Conservation (phyloP, 2,329 filamentous ascomycete genomes). For the Verticillium isaacii region DNA sequence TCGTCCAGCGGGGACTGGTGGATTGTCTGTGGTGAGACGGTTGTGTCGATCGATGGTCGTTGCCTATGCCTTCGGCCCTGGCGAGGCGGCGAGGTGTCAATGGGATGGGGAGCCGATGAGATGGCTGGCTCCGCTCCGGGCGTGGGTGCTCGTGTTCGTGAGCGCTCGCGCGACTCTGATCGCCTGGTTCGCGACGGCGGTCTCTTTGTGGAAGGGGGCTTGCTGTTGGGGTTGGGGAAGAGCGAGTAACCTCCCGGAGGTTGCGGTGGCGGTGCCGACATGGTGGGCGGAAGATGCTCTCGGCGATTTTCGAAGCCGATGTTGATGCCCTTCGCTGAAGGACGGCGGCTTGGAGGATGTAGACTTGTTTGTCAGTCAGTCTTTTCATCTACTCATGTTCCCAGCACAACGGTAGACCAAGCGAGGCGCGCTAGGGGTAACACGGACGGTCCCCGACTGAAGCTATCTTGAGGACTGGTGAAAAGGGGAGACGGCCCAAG, state of each 20-base stretch:
- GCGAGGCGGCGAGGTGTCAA: slow-evolving; percentile 14
- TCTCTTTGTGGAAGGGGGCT: slow-evolving; percentile 35
- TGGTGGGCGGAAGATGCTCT: slow-evolving; percentile 12
- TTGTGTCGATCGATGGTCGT: slow-evolving; percentile 24
- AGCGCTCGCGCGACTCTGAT: slow-evolving; percentile 28
- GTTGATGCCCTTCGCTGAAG: slow-evolving; percentile 2
- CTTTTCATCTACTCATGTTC: slow-evolving; percentile 1
- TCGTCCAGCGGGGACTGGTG: slow-evolving; percentile 18
- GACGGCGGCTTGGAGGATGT: not conserved
- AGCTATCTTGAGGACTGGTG: not conserved
- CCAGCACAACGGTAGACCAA: slow-evolving; percentile 1
- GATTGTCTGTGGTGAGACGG: slow-evolving; percentile 10
- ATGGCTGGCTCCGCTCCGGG: slow-evolving; percentile 25
- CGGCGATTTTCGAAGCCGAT: not conserved
- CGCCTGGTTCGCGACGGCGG: slow-evolving; percentile 33
- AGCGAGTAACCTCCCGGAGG: slow-evolving; percentile 49
- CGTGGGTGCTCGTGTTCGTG: slow-evolving; percentile 23
- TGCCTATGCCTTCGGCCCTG: slow-evolving; percentile 18
- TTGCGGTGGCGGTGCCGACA: slow-evolving; percentile 29
- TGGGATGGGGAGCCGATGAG: slow-evolving; percentile 19
- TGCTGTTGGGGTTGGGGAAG: slow-evolving; percentile 46
- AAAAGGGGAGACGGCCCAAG: not conserved
- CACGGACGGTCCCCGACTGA: not conserved
- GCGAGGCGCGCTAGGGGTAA: not conserved
- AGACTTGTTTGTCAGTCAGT: not conserved